A percentile compares a stretch with the other conserved stretches of the same genome.
phyloP scores from a whole-genome alignment of 495 filamentous ascomycete species.

The Opeltia flavorubescens region DNA sequence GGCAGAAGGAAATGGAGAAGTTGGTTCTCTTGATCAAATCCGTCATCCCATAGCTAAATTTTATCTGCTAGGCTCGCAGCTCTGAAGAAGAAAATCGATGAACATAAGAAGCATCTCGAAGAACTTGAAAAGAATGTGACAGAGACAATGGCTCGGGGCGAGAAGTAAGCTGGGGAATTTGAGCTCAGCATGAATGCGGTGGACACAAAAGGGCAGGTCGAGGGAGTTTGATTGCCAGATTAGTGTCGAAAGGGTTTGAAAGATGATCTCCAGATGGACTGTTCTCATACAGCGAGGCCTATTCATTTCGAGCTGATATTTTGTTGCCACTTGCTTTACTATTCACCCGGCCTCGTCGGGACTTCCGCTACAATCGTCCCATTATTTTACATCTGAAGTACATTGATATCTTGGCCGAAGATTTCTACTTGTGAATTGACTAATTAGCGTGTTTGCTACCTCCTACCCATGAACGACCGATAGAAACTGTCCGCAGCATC shows the following conservation, averaged over 20 bases:
- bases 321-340: no score
- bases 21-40: constrained; percentile 16
- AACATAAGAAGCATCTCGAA: constrained; percentile 69
- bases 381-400: no score
- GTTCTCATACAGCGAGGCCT: no score
- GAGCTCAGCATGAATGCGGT: neutral
- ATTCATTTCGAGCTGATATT: no score
- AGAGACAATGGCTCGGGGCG: neutral
- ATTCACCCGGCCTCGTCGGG: no score
- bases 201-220: neutral
- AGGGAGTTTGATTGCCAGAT: no score
- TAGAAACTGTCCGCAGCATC: constrained; percentile 72
- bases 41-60: neutral
- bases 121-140: constrained; percentile 70
- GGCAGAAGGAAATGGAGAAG: constrained; percentile 76
- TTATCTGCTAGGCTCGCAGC: constrained; percentile 31
- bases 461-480: constrained; percentile 57
- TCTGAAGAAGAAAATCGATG: constrained; percentile 63
- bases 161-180: no score
- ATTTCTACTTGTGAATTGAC: neutral
- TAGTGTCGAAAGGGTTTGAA: no score
- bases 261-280: no score
- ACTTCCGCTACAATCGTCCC: neutral
- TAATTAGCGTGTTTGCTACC: constrained; percentile 18
- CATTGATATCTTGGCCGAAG: neutral